Evolutionary conservation across 306 rosid species (phyloP).

Genomic region (Fagus crenata): DNA sequence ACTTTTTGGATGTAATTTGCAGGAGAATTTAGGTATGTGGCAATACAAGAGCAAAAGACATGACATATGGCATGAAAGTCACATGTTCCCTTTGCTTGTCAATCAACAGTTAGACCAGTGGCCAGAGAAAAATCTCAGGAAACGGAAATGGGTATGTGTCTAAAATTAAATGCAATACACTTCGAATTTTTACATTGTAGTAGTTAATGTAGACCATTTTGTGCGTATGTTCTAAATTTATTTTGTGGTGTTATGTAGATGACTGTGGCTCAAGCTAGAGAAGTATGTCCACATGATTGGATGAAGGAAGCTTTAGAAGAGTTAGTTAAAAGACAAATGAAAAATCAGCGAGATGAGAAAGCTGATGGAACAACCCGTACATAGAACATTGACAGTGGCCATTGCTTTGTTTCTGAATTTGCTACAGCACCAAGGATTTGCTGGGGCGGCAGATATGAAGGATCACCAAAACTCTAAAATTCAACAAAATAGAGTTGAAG

Average conservation of each 20-base stretch:
- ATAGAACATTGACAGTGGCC: conserved; percentile 6
- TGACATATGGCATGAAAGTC: conserved; percentile 53
- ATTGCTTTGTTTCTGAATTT: conserved; percentile 21
- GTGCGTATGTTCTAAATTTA: conserved; percentile 34
- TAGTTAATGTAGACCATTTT: conserved; percentile 5
- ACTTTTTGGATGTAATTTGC: conserved; percentile 31
- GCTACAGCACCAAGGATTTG: conserved; percentile 20
- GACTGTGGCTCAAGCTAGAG: conserved; percentile 71
- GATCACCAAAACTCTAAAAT: background rate
- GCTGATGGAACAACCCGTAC: conserved; percentile 29
- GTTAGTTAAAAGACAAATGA: conserved; percentile 50
- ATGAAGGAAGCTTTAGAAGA: conserved; percentile 80
- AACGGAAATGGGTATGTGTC: conserved; percentile 77
- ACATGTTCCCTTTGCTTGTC: conserved; percentile 85
- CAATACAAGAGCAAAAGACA: conserved; percentile 75
- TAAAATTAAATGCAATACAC: background rate
- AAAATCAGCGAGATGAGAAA: conserved; percentile 13
- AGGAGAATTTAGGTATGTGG: conserved; percentile 74
- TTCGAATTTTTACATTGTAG: background rate
- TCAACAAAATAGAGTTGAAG: background rate
- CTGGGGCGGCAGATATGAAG: conserved; percentile 17
- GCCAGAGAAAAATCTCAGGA: conserved; percentile 71
- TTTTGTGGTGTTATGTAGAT: conserved; percentile 48
- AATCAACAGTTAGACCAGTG: conserved; percentile 59
- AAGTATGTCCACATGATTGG: conserved; percentile 81